Evolutionary conservation across 2,329 filamentous ascomycete genomes (phyloP).

Genomic region (Cordyceps militaris): DNA sequence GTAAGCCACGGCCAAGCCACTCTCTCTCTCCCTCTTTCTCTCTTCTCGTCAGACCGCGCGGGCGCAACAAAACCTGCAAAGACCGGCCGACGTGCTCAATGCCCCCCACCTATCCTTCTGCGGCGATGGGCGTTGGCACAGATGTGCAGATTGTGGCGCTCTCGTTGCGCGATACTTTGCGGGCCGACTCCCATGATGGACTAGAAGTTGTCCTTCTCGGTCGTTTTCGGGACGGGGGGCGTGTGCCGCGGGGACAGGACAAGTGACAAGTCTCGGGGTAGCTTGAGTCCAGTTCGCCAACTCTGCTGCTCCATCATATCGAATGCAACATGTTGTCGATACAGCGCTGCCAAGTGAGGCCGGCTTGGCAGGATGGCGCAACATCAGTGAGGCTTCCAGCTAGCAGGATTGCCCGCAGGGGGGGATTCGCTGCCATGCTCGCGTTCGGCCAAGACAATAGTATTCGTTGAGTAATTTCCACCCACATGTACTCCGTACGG

Average conservation of each 20-base stretch:
- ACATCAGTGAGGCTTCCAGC: background rate
- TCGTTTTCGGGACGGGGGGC: background rate
- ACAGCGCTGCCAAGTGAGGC: background rate
- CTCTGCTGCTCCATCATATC: background rate
- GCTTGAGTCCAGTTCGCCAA: background rate
- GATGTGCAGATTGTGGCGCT: conserved; percentile 6
- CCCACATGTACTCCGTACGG: background rate
- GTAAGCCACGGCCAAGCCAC: background rate
- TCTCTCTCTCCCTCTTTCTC: background rate
- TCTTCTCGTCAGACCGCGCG: background rate
- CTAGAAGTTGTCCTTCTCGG: background rate
- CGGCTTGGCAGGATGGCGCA: background rate
- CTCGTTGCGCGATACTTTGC: background rate
- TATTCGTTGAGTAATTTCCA: no score
- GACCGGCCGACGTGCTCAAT: background rate
- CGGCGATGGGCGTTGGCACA: background rate
- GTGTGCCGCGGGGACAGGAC: background rate
- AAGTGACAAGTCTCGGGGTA: background rate
- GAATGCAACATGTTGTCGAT: background rate
- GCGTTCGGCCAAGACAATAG: no score
- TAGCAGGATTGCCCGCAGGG: background rate
- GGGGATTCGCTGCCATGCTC: no score
- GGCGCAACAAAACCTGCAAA: background rate
- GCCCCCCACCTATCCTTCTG: background rate
- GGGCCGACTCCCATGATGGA: background rate